Percentiles rank a stretch among this genome's conserved stretches.
phyloP scores from a whole-genome alignment of 164 flowering plant genomes.

The Tetrastigma voinierianum region DNA sequence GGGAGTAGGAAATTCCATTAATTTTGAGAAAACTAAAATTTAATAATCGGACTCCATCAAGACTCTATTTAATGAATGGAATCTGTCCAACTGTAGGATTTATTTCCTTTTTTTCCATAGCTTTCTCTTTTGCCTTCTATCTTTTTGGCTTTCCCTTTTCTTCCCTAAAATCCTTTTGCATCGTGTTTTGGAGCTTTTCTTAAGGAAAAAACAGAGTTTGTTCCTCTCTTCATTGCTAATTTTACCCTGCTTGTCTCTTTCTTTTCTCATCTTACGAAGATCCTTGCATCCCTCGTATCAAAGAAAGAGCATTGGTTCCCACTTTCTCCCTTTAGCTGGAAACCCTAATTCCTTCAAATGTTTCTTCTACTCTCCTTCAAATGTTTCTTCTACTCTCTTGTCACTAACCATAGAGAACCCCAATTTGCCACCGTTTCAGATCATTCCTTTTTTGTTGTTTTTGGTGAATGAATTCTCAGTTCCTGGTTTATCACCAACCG shows the following conservation, averaged over 20 bases:
- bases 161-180: not conserved
- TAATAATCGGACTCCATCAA: not conserved
- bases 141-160: not conserved
- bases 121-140: not conserved
- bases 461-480: not conserved
- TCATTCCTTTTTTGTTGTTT: too few relatives aligned
- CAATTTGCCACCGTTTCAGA: not conserved
- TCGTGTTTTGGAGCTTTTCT: not conserved
- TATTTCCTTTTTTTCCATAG: not conserved
- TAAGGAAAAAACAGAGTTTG: not conserved
- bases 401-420: not conserved
- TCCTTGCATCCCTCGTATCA: not conserved
- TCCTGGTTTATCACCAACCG: too few relatives aligned
- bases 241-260: not conserved
- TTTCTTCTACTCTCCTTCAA: not conserved
- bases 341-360: not conserved
- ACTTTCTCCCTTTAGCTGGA: not conserved
- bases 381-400: not conserved
- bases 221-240: not conserved
- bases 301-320: not conserved
- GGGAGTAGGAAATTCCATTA: not conserved
- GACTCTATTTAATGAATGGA: not conserved
- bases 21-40: not conserved
- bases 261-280: not conserved
- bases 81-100: not conserved